Base-by-base conservation (phyloP, 192 early-diverging fungal genomes). In the Rhizophagus clarus region DNA sequence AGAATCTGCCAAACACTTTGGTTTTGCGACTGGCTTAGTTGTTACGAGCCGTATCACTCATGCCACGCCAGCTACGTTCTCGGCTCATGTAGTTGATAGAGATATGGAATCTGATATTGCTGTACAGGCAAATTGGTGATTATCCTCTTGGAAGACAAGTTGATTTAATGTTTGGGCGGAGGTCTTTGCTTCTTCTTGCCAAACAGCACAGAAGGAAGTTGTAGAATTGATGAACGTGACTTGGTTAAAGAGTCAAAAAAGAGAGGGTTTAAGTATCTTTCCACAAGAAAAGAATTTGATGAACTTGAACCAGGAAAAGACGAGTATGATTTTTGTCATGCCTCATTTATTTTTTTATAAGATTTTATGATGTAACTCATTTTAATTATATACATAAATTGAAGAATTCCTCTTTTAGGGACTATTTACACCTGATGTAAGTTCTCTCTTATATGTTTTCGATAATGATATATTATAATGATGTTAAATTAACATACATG, bases 41-140 rank as follows among this genome's bases (percentile, higher is more conserved):
- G 96, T 87, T 11, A 99, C 97, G n/a, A 96, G 95, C 60, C 89
- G 98, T 49, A 94, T 99, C 60, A 99, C 98, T 2, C 97, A 99
- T 79, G 98, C 94, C 17, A 96, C 94, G 3, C 94, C 94, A 1
- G 94, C 90, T 8, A 82, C 92, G 6, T 96, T 94, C 73, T 90
- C 93, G 0, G 85, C 97, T 1, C 98, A 99, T 82, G 94, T 95
- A 2, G 80, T 88, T 15, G 82, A 91, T 83, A 89, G 97, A 72
- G 91, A 94, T 71, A 89, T 93, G 87, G 94, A 97, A 83, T 88
- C 93, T 61, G 87, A 91, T 49, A 99, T 99, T 83, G 97, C 97
- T 40, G 80, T 88, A 61, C 94, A 98, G n/a, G 20, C 92, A 97
- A 84, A 92, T 99, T 76, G 97, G 97, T 61, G 92, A 97, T 79